Conservation (phyloP, 78 protist species). For the Acrasis kona region DNA sequence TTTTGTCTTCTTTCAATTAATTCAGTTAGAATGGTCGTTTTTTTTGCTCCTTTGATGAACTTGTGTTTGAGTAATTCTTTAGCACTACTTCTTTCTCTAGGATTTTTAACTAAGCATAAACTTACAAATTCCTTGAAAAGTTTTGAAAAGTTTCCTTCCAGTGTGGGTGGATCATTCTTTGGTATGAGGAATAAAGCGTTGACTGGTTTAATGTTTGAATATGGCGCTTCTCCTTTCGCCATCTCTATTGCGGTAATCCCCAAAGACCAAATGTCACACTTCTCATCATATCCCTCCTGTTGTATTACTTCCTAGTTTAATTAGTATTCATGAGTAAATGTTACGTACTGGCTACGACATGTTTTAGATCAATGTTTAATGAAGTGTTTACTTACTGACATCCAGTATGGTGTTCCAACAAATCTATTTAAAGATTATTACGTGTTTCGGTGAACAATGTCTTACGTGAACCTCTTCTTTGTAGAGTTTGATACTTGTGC, state of each 20-base stretch:
- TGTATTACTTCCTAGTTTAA: slow-evolving; percentile 96
- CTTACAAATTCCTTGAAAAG: slow-evolving; percentile 41
- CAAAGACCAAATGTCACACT: slow-evolving; percentile 97
- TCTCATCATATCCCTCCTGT: slow-evolving; percentile 32
- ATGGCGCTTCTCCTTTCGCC: slow-evolving; percentile 92
- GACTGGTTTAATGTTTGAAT: slow-evolving; percentile 85
- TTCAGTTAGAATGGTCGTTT: background rate
- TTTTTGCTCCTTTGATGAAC: background rate
- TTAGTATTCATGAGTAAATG: slow-evolving; percentile 61
- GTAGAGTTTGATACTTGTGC: slow-evolving; percentile 63
- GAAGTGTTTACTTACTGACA: slow-evolving; percentile 67
- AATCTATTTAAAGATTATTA: slow-evolving; percentile 66
- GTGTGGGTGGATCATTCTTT: slow-evolving; percentile 82
- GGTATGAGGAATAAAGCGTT: slow-evolving; percentile 87
- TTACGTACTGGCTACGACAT: no score
- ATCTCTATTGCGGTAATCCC: slow-evolving; percentile 97
- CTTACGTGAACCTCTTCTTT: no score
- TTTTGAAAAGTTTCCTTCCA: slow-evolving; percentile 38
- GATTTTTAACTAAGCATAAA: slow-evolving; percentile 59
- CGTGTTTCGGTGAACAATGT: no score
- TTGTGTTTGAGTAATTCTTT: slow-evolving; percentile 39
- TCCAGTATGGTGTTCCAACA: slow-evolving; percentile 65
- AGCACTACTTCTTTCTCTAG: slow-evolving; percentile 55
- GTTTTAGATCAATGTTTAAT: no score
- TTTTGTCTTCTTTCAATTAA: background rate